Base-by-base conservation (phyloP, 169 alveolate genomes). In the Amoebophrya sp. region DNA sequence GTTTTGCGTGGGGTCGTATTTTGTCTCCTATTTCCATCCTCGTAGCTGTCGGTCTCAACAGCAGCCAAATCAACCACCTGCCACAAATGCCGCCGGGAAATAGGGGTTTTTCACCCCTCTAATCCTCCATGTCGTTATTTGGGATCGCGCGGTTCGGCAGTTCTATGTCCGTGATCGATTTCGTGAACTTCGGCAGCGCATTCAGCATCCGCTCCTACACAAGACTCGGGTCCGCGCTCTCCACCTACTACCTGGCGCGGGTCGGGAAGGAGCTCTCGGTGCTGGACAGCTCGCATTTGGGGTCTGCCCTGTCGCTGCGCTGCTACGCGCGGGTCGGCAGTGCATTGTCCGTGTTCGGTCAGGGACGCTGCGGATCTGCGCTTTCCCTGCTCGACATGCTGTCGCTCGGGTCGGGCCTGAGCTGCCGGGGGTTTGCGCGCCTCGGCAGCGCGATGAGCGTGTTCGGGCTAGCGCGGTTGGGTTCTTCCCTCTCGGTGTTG, bases 401-500 rank as follows among this genome's bases (percentile, higher is more conserved):
- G 4, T n/a, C 10, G 78, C 26, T 58, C 78, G 26, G 38, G 10
- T 7, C 89, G 29, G 7, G 34, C 39, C 40, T 34, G 78, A 2
- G 23, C 34, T 34, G 26, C 70, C 50, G 78, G 16, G 18, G 70
- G 42, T 39, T 13, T 40, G n/a, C 38, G 15, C 58, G 67, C 41
- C 67, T 91, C 13, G 93, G 78, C 16, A 41, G 89, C 48, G 89
- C 45, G 41, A 23, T 41, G 50, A 38, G 43, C 0, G 92, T 48
- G 70, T 87, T 38, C 88, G 93, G 93, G 29, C 20, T 91, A 67
- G 45, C 90, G 50, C 16, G 90, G 20, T 23, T n/a, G 0, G 93
- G 88, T 18, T 1, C 31, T 26, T 23, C 70, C 15, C 29, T 58
- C 7, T 89, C 69, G 40, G 58, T 41, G 4, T 29, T 41, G 29